Percentiles rank a stretch among this genome's conserved stretches.
phyloP scores from a whole-genome alignment of 2,329 filamentous ascomycete species.

The Geosmithia putterillii region DNA sequence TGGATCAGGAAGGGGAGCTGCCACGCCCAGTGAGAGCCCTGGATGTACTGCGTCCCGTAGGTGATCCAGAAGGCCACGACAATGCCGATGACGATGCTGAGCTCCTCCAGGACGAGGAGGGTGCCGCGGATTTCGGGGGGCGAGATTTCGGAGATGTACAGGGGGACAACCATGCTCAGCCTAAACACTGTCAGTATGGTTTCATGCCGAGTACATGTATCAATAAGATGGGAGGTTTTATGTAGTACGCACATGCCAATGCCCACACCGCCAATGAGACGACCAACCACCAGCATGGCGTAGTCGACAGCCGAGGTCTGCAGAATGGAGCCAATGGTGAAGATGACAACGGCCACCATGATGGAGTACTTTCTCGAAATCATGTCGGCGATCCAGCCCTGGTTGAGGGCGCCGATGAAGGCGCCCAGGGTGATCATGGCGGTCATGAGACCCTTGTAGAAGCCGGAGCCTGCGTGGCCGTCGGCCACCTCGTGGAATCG shows the following conservation, averaged over 20 bases:
- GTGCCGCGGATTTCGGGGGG: slow-evolving; percentile 34
- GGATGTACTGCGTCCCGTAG: slow-evolving; percentile 10
- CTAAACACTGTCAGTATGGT: too few species aligned
- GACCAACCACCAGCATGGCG: slow-evolving; percentile 26
- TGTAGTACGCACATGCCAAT: slow-evolving; percentile 19
- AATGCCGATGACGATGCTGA: slow-evolving; percentile 17
- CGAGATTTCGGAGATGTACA: slow-evolving; percentile 33
- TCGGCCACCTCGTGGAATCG: slow-evolving; percentile 15
- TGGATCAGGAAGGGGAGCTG: slow-evolving; percentile 4
- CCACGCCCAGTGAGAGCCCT: slow-evolving; percentile 3
- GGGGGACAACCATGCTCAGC: slow-evolving; percentile 21
- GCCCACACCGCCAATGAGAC: slow-evolving; percentile 28
- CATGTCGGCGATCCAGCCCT: slow-evolving; percentile 21
- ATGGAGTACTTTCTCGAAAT: slow-evolving; percentile 19
- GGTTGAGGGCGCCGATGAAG: slow-evolving; percentile 33
- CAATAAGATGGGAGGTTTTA: neutral
- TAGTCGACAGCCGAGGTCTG: slow-evolving; percentile 27
- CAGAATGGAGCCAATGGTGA: slow-evolving; percentile 27
- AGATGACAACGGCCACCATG: slow-evolving; percentile 18
- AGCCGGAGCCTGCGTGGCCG: slow-evolving; percentile 19
- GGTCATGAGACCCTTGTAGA: slow-evolving; percentile 27
- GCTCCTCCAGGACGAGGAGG: slow-evolving; percentile 18
- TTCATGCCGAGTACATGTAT: too few species aligned
- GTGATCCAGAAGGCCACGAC: slow-evolving; percentile 14
- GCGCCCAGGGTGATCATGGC: slow-evolving; percentile 30